These are phyloP conservation scores for Populus tremula DNA, from an alignment of 345 rosid genomes.

Conservation along the genomic window DNA sequence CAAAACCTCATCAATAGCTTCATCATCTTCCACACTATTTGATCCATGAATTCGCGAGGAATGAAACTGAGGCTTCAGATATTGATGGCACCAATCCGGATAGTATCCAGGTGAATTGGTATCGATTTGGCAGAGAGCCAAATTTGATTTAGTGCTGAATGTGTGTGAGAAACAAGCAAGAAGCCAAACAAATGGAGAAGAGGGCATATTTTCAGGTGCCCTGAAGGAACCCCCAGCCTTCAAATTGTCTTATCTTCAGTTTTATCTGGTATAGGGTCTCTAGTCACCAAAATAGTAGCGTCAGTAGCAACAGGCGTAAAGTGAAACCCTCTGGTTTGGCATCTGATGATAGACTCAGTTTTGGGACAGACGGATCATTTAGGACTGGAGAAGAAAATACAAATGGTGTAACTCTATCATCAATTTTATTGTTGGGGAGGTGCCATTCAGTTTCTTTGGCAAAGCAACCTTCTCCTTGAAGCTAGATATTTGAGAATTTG, in stretches of 20 bases:
- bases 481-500: conserved; percentile 22
- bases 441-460: conserved; percentile 33
- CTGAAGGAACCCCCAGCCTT: conserved; percentile 26
- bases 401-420: conserved; percentile 23
- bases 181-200: conserved; percentile 15
- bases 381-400: conserved; percentile 13
- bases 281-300: conserved; percentile 26
- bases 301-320: conserved; percentile 30
- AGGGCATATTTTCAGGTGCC: conserved; percentile 27
- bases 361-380: conserved; percentile 28
- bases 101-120: no score
- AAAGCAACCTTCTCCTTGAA: conserved; percentile 30
- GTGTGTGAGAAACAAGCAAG: no score
- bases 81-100: no score
- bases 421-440: conserved; percentile 16
- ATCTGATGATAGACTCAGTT: conserved; percentile 21
- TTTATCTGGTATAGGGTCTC: conserved; percentile 42
- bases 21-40: no score
- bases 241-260: conserved; percentile 24
- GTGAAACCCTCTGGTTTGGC: conserved; percentile 36
- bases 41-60: no score
- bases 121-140: no score
- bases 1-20: no score
- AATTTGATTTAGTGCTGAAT: no score
- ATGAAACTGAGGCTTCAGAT: no score